These are phyloP conservation scores for Entamoeba moshkovskii DNA, from an alignment of 208 protist genomes.

Conservation along the genomic window DNA sequence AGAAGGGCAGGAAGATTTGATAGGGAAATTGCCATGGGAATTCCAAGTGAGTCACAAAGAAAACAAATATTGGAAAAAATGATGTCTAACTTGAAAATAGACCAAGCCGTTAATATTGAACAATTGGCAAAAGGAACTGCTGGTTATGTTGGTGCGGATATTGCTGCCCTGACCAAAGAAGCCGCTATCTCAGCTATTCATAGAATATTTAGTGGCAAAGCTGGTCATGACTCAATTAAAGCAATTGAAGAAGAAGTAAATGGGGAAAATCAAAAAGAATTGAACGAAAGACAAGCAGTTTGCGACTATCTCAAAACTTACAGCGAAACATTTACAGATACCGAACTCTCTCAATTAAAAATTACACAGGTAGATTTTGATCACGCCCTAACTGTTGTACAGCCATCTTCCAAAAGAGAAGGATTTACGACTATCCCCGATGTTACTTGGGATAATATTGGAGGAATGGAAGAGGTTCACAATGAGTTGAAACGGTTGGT, in stretches of 20 bases:
- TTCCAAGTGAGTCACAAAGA: conserved; percentile 72
- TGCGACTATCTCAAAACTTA: neutral
- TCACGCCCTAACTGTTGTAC: conserved; percentile 71
- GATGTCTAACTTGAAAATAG: conserved; percentile 51
- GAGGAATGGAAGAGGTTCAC: conserved; percentile 73
- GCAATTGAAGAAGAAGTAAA: neutral
- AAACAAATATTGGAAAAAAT: conserved; percentile 40
- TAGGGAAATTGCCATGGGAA: conserved; percentile 76
- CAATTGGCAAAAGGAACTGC: conserved; percentile 75
- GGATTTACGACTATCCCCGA: conserved; percentile 76
- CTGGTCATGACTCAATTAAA: neutral
- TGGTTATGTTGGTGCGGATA: conserved; percentile 46
- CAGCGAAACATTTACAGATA: conserved; percentile 26
- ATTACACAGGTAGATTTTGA: conserved; percentile 50
- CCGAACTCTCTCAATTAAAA: conserved; percentile 41
- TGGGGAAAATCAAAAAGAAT: neutral
- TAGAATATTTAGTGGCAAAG: neutral
- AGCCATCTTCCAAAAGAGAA: conserved; percentile 85
- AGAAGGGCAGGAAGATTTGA: conserved; percentile 87
- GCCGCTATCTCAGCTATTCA: neutral
- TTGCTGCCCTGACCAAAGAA: neutral
- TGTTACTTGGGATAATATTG: conserved; percentile 86
- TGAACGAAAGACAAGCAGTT: neutral
- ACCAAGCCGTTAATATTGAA: conserved; percentile 67
- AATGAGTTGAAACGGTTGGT: conserved; percentile 56